Percentiles rank a stretch among this genome's conserved stretches.
Evolutionary conservation across 441 rosid species (phyloP).

Genomic region (Pelargonium myrrhifolium): DNA sequence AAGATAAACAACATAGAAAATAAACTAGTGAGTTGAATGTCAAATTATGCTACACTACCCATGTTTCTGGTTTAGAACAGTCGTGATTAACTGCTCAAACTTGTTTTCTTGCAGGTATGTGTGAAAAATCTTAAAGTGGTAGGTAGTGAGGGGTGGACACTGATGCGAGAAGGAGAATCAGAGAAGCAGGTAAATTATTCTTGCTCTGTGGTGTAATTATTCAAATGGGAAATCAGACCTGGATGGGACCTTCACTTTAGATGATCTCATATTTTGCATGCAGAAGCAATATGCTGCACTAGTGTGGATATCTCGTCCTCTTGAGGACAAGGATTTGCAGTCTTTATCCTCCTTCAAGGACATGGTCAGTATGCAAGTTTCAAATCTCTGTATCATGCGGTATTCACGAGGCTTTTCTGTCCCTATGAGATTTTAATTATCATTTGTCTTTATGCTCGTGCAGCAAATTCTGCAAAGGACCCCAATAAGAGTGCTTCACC

Average conservation of each 20-base stretch:
- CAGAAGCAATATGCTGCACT: conserved; percentile 95
- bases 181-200: conserved; percentile 65
- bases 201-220: not conserved
- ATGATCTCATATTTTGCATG: conserved; percentile 15
- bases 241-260: not conserved
- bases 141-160: conserved; percentile 61
- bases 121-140: conserved; percentile 61
- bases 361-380: conserved; percentile 39
- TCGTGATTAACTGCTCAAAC: conserved; percentile 16
- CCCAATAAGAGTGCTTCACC: conserved; percentile 92
- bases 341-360: conserved; percentile 53
- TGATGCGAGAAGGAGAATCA: conserved; percentile 97
- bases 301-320: conserved; percentile 88
- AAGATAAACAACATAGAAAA: conserved; percentile 54
- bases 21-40: conserved; percentile 46
- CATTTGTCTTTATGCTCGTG: conserved; percentile 15
- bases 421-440: not conserved
- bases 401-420: not conserved
- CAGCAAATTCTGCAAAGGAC: conserved; percentile 82
- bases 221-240: conserved; percentile 5
- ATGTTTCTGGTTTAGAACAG: conserved; percentile 9
- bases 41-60: not conserved
- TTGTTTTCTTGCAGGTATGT: conserved; percentile 45
- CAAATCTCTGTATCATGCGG: not conserved
- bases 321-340: conserved; percentile 56